These are phyloP conservation scores for Calocybe gangraenosa DNA, from an alignment of 768 basidiomycete species.

Conservation along the genomic window DNA sequence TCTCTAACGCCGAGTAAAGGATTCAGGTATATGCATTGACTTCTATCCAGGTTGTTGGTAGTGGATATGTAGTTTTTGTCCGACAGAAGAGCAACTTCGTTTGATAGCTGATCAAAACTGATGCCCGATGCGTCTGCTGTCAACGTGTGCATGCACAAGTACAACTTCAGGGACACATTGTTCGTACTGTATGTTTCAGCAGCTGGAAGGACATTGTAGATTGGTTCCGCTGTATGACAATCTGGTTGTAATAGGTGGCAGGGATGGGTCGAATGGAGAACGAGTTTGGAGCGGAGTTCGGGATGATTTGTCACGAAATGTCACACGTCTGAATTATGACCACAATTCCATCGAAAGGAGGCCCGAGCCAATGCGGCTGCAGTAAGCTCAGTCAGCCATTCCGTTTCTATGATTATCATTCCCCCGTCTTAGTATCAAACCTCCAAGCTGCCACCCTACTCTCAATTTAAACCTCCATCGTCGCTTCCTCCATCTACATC, in stretches of 20 bases:
- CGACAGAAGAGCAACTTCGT: too few relatives aligned
- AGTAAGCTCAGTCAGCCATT: conserved; percentile 24
- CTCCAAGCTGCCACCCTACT: conserved; percentile 9
- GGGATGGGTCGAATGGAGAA: background rate
- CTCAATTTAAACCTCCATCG: conserved; percentile 1
- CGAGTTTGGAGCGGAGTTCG: conserved; percentile 3
- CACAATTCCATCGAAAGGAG: conserved; percentile 12
- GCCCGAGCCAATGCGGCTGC: conserved; percentile 10
- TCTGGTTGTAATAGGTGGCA: background rate
- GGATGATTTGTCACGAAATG: conserved; percentile 10
- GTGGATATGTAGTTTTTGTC: background rate
- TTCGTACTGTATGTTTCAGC: too few relatives aligned
- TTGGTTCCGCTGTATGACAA: background rate
- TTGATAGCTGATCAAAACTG: too few relatives aligned
- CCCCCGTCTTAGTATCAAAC: conserved; percentile 16
- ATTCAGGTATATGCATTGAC: too few relatives aligned
- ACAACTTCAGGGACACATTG: too few relatives aligned
- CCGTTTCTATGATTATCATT: conserved; percentile 24
- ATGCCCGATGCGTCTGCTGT: too few relatives aligned
- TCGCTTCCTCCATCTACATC: conserved; percentile 8
- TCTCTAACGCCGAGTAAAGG: too few relatives aligned
- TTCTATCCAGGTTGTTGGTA: background rate
- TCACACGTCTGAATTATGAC: conserved; percentile 14
- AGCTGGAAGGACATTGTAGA: too few relatives aligned
- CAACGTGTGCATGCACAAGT: too few relatives aligned